Evolutionary conservation across 2,329 filamentous ascomycete species (phyloP).

Genomic region (Talaromyces verruculosus): DNA sequence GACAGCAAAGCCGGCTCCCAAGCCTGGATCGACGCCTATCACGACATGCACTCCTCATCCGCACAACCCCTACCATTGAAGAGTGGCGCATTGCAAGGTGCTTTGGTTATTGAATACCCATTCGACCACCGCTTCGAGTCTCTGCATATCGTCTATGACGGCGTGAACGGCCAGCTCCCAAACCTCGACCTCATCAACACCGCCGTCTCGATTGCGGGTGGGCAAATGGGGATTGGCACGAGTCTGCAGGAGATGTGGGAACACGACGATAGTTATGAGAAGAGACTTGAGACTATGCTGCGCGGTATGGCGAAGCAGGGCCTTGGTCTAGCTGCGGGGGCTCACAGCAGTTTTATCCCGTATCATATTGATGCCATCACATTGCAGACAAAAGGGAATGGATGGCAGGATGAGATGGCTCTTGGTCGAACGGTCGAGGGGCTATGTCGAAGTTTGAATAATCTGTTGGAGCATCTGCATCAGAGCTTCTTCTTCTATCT

Average conservation of each 20-base stretch:
- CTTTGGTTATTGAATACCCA: constrained; percentile 89
- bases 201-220: constrained; percentile 78
- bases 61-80: constrained; percentile 82
- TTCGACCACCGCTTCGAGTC: constrained; percentile 81
- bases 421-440: constrained; percentile 87
- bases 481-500: constrained; percentile 99
- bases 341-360: constrained; percentile 93
- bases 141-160: constrained; percentile 90
- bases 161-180: constrained; percentile 89
- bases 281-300: constrained; percentile 83
- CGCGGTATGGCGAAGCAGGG: constrained; percentile 91
- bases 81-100: constrained; percentile 88
- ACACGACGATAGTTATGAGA: constrained; percentile 73
- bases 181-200: constrained; percentile 97
- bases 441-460: constrained; percentile 90
- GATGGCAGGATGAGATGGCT: constrained; percentile 97
- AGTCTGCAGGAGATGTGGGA: constrained; percentile 82
- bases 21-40: constrained; percentile 97
- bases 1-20: constrained; percentile 89
- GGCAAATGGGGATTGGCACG: constrained; percentile 86
- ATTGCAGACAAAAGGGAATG: constrained; percentile 81
- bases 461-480: constrained; percentile 91
- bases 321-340: constrained; percentile 81
- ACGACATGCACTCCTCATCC: constrained; percentile 74
- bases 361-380: constrained; percentile 98